Conservation (phyloP, 2,329 filamentous ascomycete genomes). For the Cladosporium sp. region DNA sequence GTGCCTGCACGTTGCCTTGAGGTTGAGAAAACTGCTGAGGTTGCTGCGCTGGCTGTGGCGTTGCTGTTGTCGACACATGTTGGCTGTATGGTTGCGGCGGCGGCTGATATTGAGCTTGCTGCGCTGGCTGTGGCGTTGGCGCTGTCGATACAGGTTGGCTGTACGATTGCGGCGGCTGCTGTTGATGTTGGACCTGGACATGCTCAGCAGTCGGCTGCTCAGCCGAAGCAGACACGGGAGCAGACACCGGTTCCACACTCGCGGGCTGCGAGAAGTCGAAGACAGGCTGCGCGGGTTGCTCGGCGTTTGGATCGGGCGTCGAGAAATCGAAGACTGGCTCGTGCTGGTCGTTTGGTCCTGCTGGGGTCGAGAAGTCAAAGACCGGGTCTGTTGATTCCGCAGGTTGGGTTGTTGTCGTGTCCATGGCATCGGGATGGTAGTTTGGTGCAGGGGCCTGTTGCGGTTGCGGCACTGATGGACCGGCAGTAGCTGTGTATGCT, state of each 20-base stretch:
- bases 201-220: not conserved
- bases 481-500: not conserved
- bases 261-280: conserved; percentile 8
- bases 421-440: not conserved
- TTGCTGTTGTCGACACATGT: too few relatives aligned
- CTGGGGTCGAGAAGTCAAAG: conserved; percentile 9
- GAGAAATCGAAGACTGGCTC: conserved; percentile 10
- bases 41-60: not conserved
- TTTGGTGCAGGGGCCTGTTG: not conserved
- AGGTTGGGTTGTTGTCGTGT: not conserved
- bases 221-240: not conserved
- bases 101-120: too few relatives aligned
- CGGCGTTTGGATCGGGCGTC: not conserved
- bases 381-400: not conserved
- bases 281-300: conserved; percentile 5
- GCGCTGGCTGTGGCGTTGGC: too few relatives aligned
- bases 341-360: not conserved
- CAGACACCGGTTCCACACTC: not conserved
- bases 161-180: not conserved
- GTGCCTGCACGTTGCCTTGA: not conserved
- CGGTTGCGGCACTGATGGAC: not conserved
- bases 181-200: not conserved
- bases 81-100: too few relatives aligned
- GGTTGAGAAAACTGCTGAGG: conserved; percentile 5
- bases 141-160: not conserved